Evolutionary conservation across 495 filamentous ascomycete genomes (phyloP).

Genomic region (Thermothielavioides terrestris): DNA sequence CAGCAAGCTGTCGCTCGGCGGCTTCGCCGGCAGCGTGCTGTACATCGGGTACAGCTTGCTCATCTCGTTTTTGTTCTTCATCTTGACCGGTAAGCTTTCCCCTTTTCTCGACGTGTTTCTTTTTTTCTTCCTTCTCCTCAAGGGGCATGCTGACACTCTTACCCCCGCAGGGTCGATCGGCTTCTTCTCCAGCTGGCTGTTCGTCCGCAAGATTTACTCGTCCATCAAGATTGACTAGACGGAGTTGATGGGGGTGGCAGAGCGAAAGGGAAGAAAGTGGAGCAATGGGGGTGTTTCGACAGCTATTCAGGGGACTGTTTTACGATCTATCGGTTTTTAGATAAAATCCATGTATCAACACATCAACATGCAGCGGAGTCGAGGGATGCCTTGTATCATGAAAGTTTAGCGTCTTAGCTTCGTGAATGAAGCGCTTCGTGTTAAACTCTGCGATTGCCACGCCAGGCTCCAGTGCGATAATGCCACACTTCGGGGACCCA

Average conservation of each 20-base stretch:
- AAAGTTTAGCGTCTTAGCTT: no score
- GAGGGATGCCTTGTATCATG: no score
- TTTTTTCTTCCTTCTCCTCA: no score
- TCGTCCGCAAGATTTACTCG: constrained; percentile 84
- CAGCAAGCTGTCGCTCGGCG: constrained; percentile 73
- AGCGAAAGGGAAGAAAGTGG: background rate
- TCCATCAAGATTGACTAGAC: constrained; percentile 89
- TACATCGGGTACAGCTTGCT: constrained; percentile 90
- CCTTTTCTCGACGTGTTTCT: background rate
- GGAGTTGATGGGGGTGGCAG: background rate
- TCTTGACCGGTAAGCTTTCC: constrained; percentile 70
- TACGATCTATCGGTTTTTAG: background rate
- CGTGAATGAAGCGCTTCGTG: no score
- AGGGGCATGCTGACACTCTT: constrained; percentile 2
- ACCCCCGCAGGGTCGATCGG: constrained; percentile 75
- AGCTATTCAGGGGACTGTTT: no score
- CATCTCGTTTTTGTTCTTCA: constrained; percentile 84
- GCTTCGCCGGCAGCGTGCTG: constrained; percentile 74
- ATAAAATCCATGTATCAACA: background rate
- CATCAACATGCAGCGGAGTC: no score
- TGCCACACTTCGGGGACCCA: no score
- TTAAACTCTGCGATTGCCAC: no score
- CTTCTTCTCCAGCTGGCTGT: constrained; percentile 89
- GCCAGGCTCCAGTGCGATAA: no score
- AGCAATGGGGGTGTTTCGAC: no score